A percentile compares a stretch with the other conserved stretches of the same genome.
Evolutionary conservation across 345 rosid species (phyloP).

Genomic region (Hibiscus syriacus): DNA sequence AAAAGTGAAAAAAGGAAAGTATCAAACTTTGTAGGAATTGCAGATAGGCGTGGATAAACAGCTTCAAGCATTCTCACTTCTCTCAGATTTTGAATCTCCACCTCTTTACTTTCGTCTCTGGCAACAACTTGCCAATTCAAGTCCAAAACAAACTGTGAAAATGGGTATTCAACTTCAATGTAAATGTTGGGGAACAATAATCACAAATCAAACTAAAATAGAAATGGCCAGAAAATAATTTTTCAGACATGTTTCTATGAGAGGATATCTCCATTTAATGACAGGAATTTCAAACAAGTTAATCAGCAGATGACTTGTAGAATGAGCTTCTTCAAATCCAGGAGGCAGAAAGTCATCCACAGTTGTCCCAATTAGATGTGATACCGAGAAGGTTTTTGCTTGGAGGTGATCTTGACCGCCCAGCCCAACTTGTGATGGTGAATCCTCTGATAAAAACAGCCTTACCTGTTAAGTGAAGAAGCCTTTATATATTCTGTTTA

Average conservation of each 20-base stretch:
- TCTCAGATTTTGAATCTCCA: too few relatives aligned
- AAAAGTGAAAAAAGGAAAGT: constrained; percentile 2
- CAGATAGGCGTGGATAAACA: too few relatives aligned
- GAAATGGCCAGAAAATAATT: neutral
- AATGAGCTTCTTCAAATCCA: constrained; percentile 69
- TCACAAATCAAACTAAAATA: neutral
- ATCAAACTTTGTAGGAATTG: constrained; percentile 57
- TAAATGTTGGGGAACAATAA: constrained; percentile 6
- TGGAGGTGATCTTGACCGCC: constrained; percentile 89
- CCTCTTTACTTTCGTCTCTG: too few relatives aligned
- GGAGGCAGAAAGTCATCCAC: constrained; percentile 26
- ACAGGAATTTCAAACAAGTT: constrained; percentile 59
- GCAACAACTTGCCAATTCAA: constrained; percentile 66
- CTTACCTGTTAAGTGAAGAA: constrained; percentile 15
- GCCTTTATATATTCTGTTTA: neutral
- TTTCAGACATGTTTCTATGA: constrained; percentile 32
- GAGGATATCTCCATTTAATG: constrained; percentile 65
- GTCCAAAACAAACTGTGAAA: constrained; percentile 48
- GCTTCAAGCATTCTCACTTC: too few relatives aligned
- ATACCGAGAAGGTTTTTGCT: constrained; percentile 60
- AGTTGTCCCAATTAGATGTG: constrained; percentile 39
- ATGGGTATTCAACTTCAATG: constrained; percentile 14
- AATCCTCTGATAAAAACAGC: constrained; percentile 49
- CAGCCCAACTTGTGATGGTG: constrained; percentile 80
- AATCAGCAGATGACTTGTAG: constrained; percentile 40